Base-by-base conservation (phyloP, 1,139 yeast genomes). In the Yamadazyma pseudoaaseri region DNA sequence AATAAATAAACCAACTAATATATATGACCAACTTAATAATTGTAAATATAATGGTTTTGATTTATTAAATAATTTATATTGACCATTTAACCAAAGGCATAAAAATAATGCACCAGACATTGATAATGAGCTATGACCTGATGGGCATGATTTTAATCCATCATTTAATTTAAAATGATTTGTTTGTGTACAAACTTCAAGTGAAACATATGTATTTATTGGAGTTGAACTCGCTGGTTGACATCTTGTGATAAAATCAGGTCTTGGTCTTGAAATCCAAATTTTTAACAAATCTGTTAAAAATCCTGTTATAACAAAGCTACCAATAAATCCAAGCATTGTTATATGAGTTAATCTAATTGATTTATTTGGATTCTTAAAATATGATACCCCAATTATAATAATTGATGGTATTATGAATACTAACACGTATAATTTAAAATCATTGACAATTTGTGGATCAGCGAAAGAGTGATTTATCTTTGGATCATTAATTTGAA, bases 251-350 rank as follows among this genome's bases (percentile, higher is more conserved):
- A 70, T 47, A 38, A 70, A 69, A 43, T 70, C 76, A 1, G 76
- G 76, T 26, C 76, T 48, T 3, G 73, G 73, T 35, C 71, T 53
- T n/a, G 68, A 68, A 25, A 70, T 63, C 74, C 74, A 68, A 31
- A 62, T 60, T 43, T 69, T 70, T 32, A 70, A 49, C 16, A 67
- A 51, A 43, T 69, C 75, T n/a, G 73, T 69, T 15, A 56, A 29
- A 7, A 53, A 51, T 8, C 58, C 56, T 11, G 45, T 43, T 3
- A 44, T 28, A 6, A 54, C 47, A 31, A 56, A 44, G 11, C 57
- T 45, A n/a, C 54, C 38, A n/a, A 47, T 36, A 30, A 60, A 45
- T 3, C 61, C 60, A 14, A 60, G 48, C 6, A 54, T 29, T 4
- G 62, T 44, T 4, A 56, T 35, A 33, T 58, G 60, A 18, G 52